Base-by-base conservation (phyloP, 2,329 filamentous ascomycete species). In the Hypoxylon sp. region DNA sequence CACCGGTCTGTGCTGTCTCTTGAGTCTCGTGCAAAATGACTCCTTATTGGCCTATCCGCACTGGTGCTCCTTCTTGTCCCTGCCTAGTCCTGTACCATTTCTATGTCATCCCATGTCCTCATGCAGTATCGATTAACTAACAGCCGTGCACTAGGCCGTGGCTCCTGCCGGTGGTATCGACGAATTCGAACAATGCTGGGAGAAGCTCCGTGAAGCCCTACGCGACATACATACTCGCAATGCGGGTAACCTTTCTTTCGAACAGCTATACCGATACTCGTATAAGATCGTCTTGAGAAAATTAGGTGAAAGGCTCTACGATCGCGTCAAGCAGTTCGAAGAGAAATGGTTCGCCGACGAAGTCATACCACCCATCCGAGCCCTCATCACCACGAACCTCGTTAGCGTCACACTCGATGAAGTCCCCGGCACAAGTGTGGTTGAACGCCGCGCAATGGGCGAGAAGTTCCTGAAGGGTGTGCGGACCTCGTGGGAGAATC, bases 221-320 rank as follows among this genome's bases (percentile, higher is more conserved):
- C 86, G 85, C 63, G 93, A 97, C 77, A 98, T 99, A 56, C 95
- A 98, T 82, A 92, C 90, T 64, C 95, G 97, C 79, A 96, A 97
- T 79, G 94, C 94, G 67, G 97, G 94, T 8, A 86, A 88, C 14
- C 88, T 99, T 2, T 97, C 95, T 0, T 99, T 98, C 82, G 96
- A 99, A 80, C 92, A 97, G 76, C 88, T 99, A 0, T 99, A 99
- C 82, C 92, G 96, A 64, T 92, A 92, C 61, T 93, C 94, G 4
- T 99, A 99, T 82, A 95, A 96, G 79, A 93, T 98, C 20, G 95
- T 98, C 0, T 83, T 98, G 37, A 92, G 92, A 81, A 97, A 95
- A 82, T 91, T 94, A 73, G 95, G 95, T 27, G 89, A 92, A 35
- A 84, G 90, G 10, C 86, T 99, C 1, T 98, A 98, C 80, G 87